Evolutionary conservation across 2,329 filamentous ascomycete species (phyloP), one percentile per base, ranked within the genome.

Genomic region (Colletotrichum gloeosporioides): DNA sequence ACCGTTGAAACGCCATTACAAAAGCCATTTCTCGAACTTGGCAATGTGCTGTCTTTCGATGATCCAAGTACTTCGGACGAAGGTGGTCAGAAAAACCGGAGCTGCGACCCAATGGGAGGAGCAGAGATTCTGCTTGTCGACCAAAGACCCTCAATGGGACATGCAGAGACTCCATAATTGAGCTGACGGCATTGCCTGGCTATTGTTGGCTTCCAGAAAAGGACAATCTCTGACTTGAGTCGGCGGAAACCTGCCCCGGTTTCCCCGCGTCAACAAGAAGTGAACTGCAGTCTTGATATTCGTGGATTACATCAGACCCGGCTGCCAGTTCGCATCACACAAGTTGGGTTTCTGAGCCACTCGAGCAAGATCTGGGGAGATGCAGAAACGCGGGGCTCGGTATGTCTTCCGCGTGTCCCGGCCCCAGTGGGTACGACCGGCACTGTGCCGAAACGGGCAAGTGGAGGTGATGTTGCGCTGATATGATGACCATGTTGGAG

Each of bases 281-380:
- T 39, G 1, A 8, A 39, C 34, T 9, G 36, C 0, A 39, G 36
- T 39, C 7, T 0, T 39, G 4, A 1, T 39, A 39, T 3, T 0
- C 4, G 4, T 39, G 1, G 15, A 1, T 39, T 39, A 1, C 15
- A 39, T 18, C 36, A 39, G 1, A 39, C 36, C 0, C 36, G 1
- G 36, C 8, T 39, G 34, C 8, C 36, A 39, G 0, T 39, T 0
- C 0, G 36, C 36, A 39, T 18, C 8, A 0, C 4, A 39, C 0
- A 9, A 0, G 0, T 39, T 18, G 0, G 36, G 0, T 0, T 39
- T 39, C 15, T 39, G 36, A 0, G 8, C 36, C 9, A 0, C 36
- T 49, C 3, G 0, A 12, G 44, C 44, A 49, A 49, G 6, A 49
- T 0, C 10, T 12, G 44, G n/a, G n/a, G n/a, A n/a, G 44, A 49